Percentiles rank a stretch among this genome's conserved stretches.
Conservation (phyloP, 192 early-diverging fungal genomes). For the Chytriomyces sp. region DNA sequence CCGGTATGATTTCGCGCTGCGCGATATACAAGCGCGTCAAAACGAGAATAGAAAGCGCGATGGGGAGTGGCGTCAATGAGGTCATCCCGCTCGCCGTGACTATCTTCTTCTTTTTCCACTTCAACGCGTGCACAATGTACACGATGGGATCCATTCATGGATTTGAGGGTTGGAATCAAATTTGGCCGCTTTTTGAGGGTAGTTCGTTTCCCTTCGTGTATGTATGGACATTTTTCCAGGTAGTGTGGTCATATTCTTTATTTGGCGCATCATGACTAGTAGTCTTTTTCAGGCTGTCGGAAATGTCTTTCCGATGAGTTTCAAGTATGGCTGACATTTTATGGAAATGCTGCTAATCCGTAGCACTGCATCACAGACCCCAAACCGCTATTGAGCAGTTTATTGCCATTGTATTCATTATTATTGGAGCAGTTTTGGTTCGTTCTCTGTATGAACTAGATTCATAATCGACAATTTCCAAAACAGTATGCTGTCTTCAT, state of each 20-base stretch:
- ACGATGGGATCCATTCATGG: constrained; percentile 23
- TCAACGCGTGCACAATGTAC: constrained; percentile 41
- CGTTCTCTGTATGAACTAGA: background rate
- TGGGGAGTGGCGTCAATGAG: constrained; percentile 34
- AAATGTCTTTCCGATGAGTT: constrained; percentile 38
- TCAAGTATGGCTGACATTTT: constrained; percentile 16
- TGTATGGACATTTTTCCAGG: constrained; percentile 35
- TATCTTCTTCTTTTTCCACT: constrained; percentile 36
- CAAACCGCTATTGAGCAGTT: constrained; percentile 31
- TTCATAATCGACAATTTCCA: background rate
- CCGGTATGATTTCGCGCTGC: constrained; percentile 25
- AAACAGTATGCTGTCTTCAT: constrained; percentile 36
- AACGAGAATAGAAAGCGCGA: background rate
- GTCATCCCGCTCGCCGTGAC: constrained; percentile 24
- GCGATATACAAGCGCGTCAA: constrained; percentile 27
- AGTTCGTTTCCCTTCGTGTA: constrained; percentile 29
- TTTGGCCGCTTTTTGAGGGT: constrained; percentile 7
- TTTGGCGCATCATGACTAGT: no score
- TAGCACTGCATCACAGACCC: constrained; percentile 22
- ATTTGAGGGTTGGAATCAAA: constrained; percentile 30
- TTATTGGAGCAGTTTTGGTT: constrained; percentile 35
- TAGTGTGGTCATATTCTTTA: no score
- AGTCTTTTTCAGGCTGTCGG: constrained; percentile 24
- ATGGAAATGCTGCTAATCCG: background rate
- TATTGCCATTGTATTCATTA: constrained; percentile 28